Percentiles rank a stretch among this genome's conserved stretches.
phyloP scores from a whole-genome alignment of 306 rosid species.

The Datisca glomerata region DNA sequence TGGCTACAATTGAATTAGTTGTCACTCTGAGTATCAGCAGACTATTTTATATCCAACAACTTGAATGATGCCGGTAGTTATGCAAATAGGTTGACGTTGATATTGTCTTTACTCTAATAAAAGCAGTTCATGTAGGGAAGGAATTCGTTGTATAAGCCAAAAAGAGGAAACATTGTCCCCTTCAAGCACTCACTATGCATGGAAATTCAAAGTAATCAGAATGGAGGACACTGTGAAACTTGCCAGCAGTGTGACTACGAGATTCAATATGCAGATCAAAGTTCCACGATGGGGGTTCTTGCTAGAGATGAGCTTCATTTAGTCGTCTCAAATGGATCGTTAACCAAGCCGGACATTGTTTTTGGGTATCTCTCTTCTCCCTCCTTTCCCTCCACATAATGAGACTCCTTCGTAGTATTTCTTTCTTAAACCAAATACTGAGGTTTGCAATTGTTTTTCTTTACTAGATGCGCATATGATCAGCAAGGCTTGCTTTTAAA shows the following conservation, averaged over 20 bases:
- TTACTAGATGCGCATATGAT: constrained; percentile 76
- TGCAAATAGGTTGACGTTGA: too few relatives aligned
- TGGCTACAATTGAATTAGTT: too few relatives aligned
- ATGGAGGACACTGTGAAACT: constrained; percentile 23
- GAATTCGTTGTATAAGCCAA: constrained; percentile 54
- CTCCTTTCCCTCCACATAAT: neutral
- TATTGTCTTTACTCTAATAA: constrained; percentile 10
- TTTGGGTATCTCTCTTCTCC: constrained; percentile 41
- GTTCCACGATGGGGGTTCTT: constrained; percentile 80
- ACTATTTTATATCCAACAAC: too few relatives aligned
- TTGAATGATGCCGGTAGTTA: too few relatives aligned
- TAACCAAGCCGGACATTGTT: constrained; percentile 37
- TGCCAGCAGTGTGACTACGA: constrained; percentile 73
- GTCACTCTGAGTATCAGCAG: too few relatives aligned
- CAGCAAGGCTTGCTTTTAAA: constrained; percentile 59
- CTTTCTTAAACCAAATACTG: constrained; percentile 10
- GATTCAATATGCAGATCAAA: constrained; percentile 68
- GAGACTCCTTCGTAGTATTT: constrained; percentile 5
- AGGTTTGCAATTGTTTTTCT: constrained; percentile 9
- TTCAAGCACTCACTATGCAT: constrained; percentile 39
- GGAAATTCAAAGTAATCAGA: constrained; percentile 44
- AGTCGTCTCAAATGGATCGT: constrained; percentile 40
- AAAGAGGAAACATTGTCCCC: constrained; percentile 32
- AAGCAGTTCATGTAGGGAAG: constrained; percentile 51
- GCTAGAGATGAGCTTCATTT: constrained; percentile 51